Base-by-base conservation (phyloP, 2,329 filamentous ascomycete species). In the Aspergillus latus region DNA sequence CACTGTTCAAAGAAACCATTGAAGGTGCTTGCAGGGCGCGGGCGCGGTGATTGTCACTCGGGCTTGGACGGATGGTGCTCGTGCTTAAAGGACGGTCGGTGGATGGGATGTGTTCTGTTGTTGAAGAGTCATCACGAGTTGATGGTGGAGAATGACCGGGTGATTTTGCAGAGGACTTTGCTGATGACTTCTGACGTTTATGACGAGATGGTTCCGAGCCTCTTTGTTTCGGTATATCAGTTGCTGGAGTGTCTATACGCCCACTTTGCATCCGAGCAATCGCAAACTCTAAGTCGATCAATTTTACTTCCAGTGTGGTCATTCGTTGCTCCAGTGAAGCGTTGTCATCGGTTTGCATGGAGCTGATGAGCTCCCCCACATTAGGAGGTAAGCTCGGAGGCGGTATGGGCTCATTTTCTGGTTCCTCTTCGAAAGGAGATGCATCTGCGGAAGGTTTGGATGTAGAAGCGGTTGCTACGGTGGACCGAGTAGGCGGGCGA, bases 251-350 rank as follows among this genome's bases (percentile, higher is more conserved):
- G 21, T 65, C 65, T 37, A 64, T 56, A 11, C 67, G 61, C 29
- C 62, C 68, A 46, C 68, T 73, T 61, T 80, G 78, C 57, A 80
- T 70, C 51, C 78, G 75, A 1, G 77, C 76, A 57, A 80, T 76
- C 5, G 78, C 78, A 54, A 78, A 78, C 60, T 80, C 78, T 4
- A 80, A 68, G 47, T 80, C 78, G 60, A 79, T 78, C 49, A 80
- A 64, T 58, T 80, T 80, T 21, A 80, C 78, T 58, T 80, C 78
- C 5, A 80, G 65, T 0, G 78, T 80, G 34, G 75, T 76, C n/a
- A 80, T 60, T 47, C 78, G 71, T 53, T 80, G 76, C 54, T 78
- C 77, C 1, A 80, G 62, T 2, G 69, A 74, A 15, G 71, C 63
- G 16, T 69, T 70, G 26, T 74, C 73, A 52, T 75, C 71, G 37